phyloP scores from a whole-genome alignment of 2,329 filamentous ascomycete genomes.

The Stemphylium beticola region DNA sequence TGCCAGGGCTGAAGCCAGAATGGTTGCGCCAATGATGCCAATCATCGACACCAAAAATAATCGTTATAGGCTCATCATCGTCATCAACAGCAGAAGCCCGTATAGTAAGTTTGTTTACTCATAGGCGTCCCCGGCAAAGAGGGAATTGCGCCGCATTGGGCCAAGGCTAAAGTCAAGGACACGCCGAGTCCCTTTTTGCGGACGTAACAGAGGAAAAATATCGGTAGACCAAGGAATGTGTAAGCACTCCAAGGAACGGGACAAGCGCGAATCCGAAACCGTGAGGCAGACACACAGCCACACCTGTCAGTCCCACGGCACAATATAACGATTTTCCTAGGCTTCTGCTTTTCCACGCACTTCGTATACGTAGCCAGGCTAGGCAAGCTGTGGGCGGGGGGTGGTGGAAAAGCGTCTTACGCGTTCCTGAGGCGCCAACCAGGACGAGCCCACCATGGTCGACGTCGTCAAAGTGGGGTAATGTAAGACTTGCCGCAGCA shows the following conservation, averaged over 20 bases:
- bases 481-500: neutral
- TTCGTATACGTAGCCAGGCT: neutral
- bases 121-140: no score
- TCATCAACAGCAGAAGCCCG: no score
- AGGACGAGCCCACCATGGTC: constrained; percentile 2
- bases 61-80: neutral
- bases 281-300: constrained; percentile 2
- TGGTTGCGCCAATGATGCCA: neutral
- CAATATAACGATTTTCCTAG: neutral
- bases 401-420: constrained; percentile 2
- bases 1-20: constrained; percentile 2
- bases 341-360: neutral
- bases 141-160: neutral
- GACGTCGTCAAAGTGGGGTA: constrained; percentile 10
- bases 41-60: neutral
- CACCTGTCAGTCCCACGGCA: neutral
- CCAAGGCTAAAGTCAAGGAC: neutral
- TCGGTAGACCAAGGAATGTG: neutral
- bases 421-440: constrained; percentile 13
- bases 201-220: neutral
- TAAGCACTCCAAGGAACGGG: neutral
- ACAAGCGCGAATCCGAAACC: neutral
- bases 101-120: no score
- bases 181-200: no score
- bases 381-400: neutral